phyloP scores from a whole-genome alignment of 139 green algal genomes.

The Chlamydomonas incerta region DNA sequence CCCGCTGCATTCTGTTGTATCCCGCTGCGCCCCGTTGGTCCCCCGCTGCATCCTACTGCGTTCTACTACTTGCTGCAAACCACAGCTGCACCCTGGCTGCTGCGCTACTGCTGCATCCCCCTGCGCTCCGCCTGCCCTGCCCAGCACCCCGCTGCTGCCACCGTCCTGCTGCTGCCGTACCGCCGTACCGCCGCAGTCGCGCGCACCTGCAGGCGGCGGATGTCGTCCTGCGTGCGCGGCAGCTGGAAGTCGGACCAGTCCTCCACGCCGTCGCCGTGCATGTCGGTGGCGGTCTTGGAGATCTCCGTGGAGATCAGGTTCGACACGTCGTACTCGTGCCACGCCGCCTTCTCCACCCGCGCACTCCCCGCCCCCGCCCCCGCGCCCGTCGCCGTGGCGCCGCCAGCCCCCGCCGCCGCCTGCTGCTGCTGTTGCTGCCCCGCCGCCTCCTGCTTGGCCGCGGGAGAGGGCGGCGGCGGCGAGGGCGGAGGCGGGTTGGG shows the following conservation, averaged over 20 bases:
- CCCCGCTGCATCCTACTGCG: too few relatives aligned
- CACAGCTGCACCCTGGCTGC: too few relatives aligned
- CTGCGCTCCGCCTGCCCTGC: too few relatives aligned
- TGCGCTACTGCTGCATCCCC: too few relatives aligned
- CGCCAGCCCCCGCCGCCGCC: neutral
- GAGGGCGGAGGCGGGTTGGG: neutral
- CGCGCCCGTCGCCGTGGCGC: neutral
- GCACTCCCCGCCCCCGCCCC: neutral
- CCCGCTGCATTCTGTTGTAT: too few relatives aligned
- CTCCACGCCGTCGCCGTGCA: constrained; percentile 2
- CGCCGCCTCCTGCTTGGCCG: too few relatives aligned
- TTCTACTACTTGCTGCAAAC: too few relatives aligned
- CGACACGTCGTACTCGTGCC: constrained; percentile 37
- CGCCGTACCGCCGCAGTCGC: too few relatives aligned
- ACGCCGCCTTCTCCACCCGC: neutral
- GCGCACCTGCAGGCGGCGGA: constrained; percentile 49
- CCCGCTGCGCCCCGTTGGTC: too few relatives aligned
- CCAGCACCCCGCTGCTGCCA: too few relatives aligned
- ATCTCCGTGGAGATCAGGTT: constrained; percentile 36
- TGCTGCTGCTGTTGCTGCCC: neutral
- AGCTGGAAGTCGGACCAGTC: constrained; percentile 44
- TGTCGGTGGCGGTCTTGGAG: constrained; percentile 10
- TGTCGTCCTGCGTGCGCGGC: constrained; percentile 42
- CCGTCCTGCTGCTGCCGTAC: too few relatives aligned
- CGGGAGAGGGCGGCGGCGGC: neutral